A percentile compares a stretch with the other conserved stretches of the same genome.
These are phyloP conservation scores for Jaltomata sinuosa DNA, from an alignment of 257 asterid species.

Conservation along the genomic window DNA sequence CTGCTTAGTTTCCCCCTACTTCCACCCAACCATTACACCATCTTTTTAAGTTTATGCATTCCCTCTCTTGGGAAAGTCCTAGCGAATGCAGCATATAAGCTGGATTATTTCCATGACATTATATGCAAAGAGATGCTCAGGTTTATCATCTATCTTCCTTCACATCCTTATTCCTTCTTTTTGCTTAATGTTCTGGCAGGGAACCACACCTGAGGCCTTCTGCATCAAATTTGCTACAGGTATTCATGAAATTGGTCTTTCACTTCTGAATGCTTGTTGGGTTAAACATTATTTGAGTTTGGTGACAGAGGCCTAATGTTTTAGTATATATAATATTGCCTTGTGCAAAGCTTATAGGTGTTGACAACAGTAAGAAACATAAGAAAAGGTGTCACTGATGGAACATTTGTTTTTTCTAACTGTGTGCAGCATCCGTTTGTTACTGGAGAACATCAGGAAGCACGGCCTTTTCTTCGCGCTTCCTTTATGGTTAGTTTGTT, in stretches of 20 bases:
- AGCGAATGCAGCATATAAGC: not conserved
- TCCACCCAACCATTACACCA: not conserved
- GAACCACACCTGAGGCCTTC: slow-evolving; percentile 79
- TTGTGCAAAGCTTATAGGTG: not conserved
- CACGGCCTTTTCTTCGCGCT: slow-evolving; percentile 41
- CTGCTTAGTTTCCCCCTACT: not conserved
- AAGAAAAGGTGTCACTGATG: not conserved
- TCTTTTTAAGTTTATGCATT: not conserved
- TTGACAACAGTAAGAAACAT: not conserved
- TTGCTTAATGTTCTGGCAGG: slow-evolving; percentile 36
- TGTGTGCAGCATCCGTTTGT: slow-evolving; percentile 90
- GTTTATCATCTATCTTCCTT: not conserved
- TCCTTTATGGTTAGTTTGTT: slow-evolving; percentile 43
- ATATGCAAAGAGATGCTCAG: not conserved
- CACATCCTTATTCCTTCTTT: slow-evolving; percentile 8
- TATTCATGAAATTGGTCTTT: slow-evolving; percentile 13
- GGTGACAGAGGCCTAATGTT: not conserved
- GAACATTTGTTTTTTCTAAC: slow-evolving; percentile 7
- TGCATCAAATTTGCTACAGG: slow-evolving; percentile 90
- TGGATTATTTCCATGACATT: not conserved
- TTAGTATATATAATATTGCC: not conserved
- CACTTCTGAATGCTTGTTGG: not conserved
- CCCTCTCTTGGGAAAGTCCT: not conserved
- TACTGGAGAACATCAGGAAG: slow-evolving; percentile 64
- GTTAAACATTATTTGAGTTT: not conserved